Evolutionary conservation across 805 yeast genomes (phyloP).

Genomic region (Candida tallmaniae): DNA sequence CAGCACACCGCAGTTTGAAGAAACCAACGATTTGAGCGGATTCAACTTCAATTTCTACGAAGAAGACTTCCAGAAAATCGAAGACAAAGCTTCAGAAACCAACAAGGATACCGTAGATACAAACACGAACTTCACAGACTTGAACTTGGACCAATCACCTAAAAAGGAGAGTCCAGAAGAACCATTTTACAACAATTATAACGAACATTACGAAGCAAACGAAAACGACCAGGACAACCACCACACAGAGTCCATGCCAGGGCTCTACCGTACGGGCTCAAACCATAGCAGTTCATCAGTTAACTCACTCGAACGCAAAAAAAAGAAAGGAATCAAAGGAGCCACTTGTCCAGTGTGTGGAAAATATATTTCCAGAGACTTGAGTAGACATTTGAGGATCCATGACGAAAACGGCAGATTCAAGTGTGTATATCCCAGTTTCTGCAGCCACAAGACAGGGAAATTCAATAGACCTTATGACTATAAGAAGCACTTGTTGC

Average conservation of each 20-base stretch:
- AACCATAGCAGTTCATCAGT: slow-evolving; percentile 11
- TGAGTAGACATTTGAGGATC: slow-evolving; percentile 39
- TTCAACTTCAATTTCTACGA: slow-evolving; percentile 16
- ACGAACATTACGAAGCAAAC: background rate
- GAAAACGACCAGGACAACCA: background rate
- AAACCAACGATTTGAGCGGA: slow-evolving; percentile 14
- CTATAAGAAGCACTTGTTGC: slow-evolving; percentile 41
- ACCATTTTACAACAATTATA: slow-evolving; percentile 6
- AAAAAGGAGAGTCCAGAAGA: slow-evolving; percentile 5
- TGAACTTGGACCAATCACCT: background rate
- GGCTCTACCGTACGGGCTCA: slow-evolving; percentile 8
- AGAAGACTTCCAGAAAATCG: slow-evolving; percentile 1
- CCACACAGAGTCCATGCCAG: background rate
- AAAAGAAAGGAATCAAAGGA: slow-evolving; percentile 28
- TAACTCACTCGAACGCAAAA: slow-evolving; percentile 10
- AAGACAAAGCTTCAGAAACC: background rate
- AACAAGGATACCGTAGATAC: background rate
- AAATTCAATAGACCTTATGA: slow-evolving; percentile 44
- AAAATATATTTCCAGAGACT: slow-evolving; percentile 37
- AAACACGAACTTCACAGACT: slow-evolving; percentile 4
- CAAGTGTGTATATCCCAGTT: slow-evolving; percentile 37
- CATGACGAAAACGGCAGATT: slow-evolving; percentile 42
- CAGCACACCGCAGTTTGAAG: slow-evolving; percentile 10
- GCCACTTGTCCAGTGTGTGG: slow-evolving; percentile 37
- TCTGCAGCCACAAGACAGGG: slow-evolving; percentile 39